A percentile compares a stretch with the other conserved stretches of the same genome.
phyloP scores from a whole-genome alignment of 106 monocot species.

The Acorus calamus region DNA sequence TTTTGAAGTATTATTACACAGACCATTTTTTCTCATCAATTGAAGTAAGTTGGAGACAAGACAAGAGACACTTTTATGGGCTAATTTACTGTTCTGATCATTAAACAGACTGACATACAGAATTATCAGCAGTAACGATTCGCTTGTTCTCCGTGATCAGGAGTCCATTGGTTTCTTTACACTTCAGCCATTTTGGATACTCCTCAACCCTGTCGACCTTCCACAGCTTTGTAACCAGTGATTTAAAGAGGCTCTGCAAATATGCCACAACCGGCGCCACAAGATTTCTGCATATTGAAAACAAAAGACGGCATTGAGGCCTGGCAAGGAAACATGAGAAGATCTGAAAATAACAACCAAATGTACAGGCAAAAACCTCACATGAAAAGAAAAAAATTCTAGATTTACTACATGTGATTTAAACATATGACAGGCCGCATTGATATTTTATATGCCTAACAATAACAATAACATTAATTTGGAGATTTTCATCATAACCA shows the following conservation, averaged over 20 bases:
- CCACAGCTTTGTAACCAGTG: constrained; percentile 11
- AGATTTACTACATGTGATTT: too few species aligned
- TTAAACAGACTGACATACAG: constrained; percentile 13
- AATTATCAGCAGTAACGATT: constrained; percentile 9
- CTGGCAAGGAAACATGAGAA: not conserved
- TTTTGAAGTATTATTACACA: too few species aligned
- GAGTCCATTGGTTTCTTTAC: constrained; percentile 14
- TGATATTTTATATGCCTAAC: too few species aligned
- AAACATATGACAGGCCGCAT: too few species aligned
- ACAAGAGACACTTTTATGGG: too few species aligned
- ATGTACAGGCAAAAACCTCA: not conserved
- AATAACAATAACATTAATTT: too few species aligned
- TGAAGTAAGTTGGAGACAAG: too few species aligned
- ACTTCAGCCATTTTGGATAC: constrained; percentile 16
- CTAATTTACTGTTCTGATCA: too few species aligned
- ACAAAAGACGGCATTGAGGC: not conserved
- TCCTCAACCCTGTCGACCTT: constrained; percentile 5
- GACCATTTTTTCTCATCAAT: too few species aligned
- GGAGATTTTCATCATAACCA: too few species aligned
- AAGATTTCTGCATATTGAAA: constrained; percentile 10
- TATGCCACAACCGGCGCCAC: constrained; percentile 11
- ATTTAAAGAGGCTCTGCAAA: constrained; percentile 3
- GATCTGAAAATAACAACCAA: not conserved
- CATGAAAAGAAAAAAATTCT: too few species aligned
- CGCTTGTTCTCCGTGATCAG: constrained; percentile 8